Conservation (phyloP, 2,329 filamentous ascomycete species). For the Colletotrichum paranaense region DNA sequence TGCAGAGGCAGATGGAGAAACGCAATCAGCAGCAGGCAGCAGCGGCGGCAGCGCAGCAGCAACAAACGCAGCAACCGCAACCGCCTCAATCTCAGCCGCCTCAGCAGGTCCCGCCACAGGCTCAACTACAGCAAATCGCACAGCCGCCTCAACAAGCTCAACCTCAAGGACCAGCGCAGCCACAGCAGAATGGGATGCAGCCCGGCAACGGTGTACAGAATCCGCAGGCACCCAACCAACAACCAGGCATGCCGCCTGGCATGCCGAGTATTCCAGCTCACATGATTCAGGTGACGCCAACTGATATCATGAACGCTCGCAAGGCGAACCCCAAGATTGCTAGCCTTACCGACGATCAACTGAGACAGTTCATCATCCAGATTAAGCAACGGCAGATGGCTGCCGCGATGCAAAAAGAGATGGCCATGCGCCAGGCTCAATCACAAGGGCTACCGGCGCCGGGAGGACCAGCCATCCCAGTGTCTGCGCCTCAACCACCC, state of each 20-base stretch:
- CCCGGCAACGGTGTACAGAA: conserved; percentile 1
- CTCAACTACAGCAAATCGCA: conserved; percentile 38
- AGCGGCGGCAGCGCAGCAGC: conserved; percentile 41
- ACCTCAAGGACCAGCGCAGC: conserved; percentile 29
- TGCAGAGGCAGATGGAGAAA: conserved; percentile 38
- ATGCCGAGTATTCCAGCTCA: conserved; percentile 36
- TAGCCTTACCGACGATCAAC: conserved; percentile 39
- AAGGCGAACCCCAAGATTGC: conserved; percentile 38
- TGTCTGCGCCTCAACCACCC: conserved; percentile 17
- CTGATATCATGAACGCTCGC: conserved; percentile 42
- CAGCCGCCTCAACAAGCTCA: conserved; percentile 37
- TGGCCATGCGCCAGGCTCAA: conserved; percentile 32
- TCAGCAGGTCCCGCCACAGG: conserved; percentile 34
- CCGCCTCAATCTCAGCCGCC: conserved; percentile 37
- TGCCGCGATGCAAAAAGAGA: conserved; percentile 34
- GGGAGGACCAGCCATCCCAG: background rate
- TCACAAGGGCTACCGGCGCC: conserved; percentile 10
- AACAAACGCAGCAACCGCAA: conserved; percentile 40
- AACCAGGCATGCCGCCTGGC: conserved; percentile 38
- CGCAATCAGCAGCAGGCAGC: conserved; percentile 38
- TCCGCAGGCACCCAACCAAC: conserved; percentile 27
- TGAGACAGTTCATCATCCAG: conserved; percentile 34
- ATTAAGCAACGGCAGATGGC: conserved; percentile 31
- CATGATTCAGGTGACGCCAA: conserved; percentile 39
- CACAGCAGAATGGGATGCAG: conserved; percentile 35